Evolutionary conservation across 2,329 filamentous ascomycete species (phyloP), one percentile per base, ranked within the genome.

Genomic region (Phyllosticta citriasiana): DNA sequence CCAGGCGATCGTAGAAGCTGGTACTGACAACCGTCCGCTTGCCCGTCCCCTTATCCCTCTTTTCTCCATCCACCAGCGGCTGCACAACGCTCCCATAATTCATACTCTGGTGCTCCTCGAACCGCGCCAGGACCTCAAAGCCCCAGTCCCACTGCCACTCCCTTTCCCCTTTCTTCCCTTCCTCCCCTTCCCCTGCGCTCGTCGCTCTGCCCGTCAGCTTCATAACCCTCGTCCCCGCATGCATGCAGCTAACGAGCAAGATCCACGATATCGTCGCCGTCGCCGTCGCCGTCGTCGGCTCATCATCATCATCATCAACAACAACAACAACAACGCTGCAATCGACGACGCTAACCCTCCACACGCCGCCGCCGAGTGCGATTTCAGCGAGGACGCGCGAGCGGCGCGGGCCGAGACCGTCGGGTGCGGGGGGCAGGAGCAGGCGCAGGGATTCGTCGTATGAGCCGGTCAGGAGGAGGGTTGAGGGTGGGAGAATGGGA

Each of bases 191-290:
- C 7, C 57, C 57, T 12, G 22, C 58, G 3, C 35, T 70, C 1
- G 27, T 6, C 2, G 27, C 27, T 0, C 6, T 30, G 4, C 68
- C 67, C 47, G 63, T 69, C 3, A 86, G 68, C 62, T 74, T 73
- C 2, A 87, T 70, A n/a, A 97, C 75, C 59, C 87, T 83, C 9
- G 84, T 81, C 0, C 94, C 94, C 2, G 88, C 90, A 76, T 97
- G 88, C 93, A 97, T 97, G 70, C 94, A 97, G 54, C 91, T 96
- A 16, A 87, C 92, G 51, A 97, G 77, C n/a, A 95, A 75, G 53
- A 80, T 71, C 55, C 78, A 78, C 19, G 67, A 72, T 7, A 65
- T 63, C 14, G 55, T 57, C 1, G 51, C 64, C 14, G 55, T 57
- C 1, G 51, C 3, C 50, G 3, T 24, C 4, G 16, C 47, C n/a